Evolutionary conservation across 2,329 filamentous ascomycete genomes (phyloP), one percentile per base, ranked within the genome.

Genomic region (Davidsoniella australis): DNA sequence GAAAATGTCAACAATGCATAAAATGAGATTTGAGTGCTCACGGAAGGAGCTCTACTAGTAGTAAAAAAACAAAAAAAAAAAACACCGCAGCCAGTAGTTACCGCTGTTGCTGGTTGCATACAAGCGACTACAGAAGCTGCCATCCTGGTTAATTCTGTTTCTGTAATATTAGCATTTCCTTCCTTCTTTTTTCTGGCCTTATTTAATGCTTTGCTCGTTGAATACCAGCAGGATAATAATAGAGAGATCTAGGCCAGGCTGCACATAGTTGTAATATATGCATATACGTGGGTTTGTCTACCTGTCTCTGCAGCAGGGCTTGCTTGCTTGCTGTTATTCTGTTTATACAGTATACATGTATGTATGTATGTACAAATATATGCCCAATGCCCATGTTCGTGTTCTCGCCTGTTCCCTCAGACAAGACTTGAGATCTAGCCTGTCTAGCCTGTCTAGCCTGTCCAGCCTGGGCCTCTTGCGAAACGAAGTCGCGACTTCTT

Each of bases 401-500:
- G 17, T 38, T 39, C 14, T 47, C 45, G 18, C 40, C 24, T 29
- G 5, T 42, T 42, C 17, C 17, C n/a, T 20, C 18, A 20, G 18
- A 18, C 6, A 12, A 18, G 17, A 18, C 40, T 18, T 18, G 6
- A 20, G 20, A 23, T 23, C 20, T 23, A 23, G 20, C 20, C 20
- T 23, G 20, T 23, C 20, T 23, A 23, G 20, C 20, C 20, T 23
- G 20, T 23, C 20, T 23, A 23, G 20, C 20, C 38, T 18, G 3
- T 8, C 18, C 45, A 36, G 17, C 45, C 37, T 18, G 37, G 23
- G 40, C 23, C 45, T 41, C 16, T 18, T 29, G 23, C 24, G 20
- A 41, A 45, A 20, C 42, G n/a, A 16, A n/a, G 26, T 45, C 42
- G 42, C 42, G 24, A n/a, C 42, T 45, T 29, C 42, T 45, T 29